phyloP scores from a whole-genome alignment of 108 stramenopile species.

The Epithemia pelagica region DNA sequence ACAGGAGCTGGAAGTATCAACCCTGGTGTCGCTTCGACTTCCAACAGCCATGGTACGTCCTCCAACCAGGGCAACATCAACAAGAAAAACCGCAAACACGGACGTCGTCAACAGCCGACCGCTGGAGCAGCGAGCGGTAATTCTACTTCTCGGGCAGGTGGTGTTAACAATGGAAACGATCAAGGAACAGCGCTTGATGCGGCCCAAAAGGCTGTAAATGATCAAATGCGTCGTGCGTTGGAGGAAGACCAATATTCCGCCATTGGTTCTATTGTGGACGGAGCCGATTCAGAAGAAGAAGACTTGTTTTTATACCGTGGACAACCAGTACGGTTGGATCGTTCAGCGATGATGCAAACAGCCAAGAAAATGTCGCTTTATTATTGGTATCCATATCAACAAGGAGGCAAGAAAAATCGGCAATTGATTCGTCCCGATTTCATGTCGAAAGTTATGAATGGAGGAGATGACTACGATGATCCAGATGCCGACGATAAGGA shows the following conservation, averaged over 20 bases:
- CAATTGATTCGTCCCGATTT: neutral
- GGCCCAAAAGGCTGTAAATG: constrained; percentile 69
- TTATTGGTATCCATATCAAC: constrained; percentile 25
- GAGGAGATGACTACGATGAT: neutral
- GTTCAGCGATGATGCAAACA: constrained; percentile 29
- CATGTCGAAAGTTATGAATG: neutral
- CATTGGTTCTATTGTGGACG: constrained; percentile 59
- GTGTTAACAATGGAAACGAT: neutral
- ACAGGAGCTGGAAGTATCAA: too few relatives aligned
- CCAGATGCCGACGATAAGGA: constrained; percentile 26
- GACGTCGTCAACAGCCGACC: neutral
- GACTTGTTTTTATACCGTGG: constrained; percentile 41
- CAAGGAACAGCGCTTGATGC: neutral
- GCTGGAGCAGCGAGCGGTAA: neutral
- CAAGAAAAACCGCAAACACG: neutral
- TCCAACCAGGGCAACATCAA: neutral
- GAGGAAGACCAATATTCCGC: constrained; percentile 85
- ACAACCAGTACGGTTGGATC: constrained; percentile 44
- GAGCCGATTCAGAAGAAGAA: constrained; percentile 47
- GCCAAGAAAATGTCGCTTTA: constrained; percentile 25
- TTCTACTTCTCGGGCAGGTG: neutral
- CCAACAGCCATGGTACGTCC: neutral
- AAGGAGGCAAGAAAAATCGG: neutral
- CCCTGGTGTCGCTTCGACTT: too few relatives aligned
- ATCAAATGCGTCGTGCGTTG: constrained; percentile 77